These are phyloP conservation scores for Clausena lansium DNA, from an alignment of 345 rosid genomes.

Conservation along the genomic window DNA sequence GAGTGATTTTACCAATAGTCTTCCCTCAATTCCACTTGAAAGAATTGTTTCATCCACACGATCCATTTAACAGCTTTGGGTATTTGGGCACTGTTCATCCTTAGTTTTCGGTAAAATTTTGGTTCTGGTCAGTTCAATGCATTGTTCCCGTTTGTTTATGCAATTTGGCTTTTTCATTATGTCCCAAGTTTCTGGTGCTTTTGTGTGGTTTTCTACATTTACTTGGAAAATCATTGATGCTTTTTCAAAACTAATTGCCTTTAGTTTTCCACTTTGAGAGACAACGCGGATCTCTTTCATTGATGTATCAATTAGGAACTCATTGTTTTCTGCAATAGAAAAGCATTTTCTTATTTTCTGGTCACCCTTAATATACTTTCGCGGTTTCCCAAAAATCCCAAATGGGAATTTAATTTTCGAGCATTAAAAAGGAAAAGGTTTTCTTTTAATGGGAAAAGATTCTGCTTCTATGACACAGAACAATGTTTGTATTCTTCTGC, in stretches of 20 bases:
- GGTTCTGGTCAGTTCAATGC: not conserved
- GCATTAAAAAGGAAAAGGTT: not conserved
- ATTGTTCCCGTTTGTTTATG: not conserved
- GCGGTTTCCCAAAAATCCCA: not conserved
- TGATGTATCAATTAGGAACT: not conserved
- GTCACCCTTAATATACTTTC: not conserved
- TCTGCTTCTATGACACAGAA: not conserved
- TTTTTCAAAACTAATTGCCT: not conserved
- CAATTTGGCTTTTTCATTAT: not conserved
- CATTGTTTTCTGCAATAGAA: conserved; percentile 8
- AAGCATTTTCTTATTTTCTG: not conserved
- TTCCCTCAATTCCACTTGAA: not conserved
- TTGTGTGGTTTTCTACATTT: not conserved
- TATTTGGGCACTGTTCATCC: not conserved
- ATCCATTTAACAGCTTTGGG: not conserved
- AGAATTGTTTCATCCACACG: not conserved
- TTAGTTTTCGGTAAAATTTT: not conserved
- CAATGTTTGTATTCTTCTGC: not conserved
- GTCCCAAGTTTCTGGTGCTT: not conserved
- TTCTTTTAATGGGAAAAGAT: not conserved
- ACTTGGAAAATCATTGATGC: not conserved
- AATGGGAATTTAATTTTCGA: not conserved
- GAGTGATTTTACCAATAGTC: not conserved
- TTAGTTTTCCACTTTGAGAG: conserved; percentile 7
- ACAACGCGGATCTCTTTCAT: conserved; percentile 9